phyloP scores from a whole-genome alignment of 805 yeast genomes.

The Dipodascopsis tothii region DNA sequence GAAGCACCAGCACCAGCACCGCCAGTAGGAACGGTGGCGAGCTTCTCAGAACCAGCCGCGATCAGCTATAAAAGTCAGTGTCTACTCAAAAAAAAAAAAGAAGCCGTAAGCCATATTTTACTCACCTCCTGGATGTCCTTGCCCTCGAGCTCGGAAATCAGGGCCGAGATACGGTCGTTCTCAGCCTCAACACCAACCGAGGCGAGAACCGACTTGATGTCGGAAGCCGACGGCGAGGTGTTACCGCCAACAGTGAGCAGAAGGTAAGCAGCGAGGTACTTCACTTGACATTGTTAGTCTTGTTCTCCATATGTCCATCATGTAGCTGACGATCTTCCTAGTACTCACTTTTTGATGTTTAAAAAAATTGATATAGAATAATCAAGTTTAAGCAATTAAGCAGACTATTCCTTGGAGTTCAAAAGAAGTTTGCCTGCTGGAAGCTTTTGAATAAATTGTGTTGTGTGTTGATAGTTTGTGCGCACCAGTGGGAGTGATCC shows the following conservation, averaged over 20 bases:
- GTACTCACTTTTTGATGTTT: conserved; percentile 6
- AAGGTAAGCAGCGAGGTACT: conserved; percentile 99
- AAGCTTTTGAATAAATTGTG: too few species aligned
- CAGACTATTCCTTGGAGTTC: conserved; percentile 71
- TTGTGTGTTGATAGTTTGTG: conserved; percentile 10
- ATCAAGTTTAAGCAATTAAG: conserved; percentile 68
- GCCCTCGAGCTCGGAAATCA: conserved; percentile 85
- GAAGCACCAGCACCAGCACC: conserved; percentile 88
- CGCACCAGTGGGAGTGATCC: too few species aligned
- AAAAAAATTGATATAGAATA: conserved; percentile 41
- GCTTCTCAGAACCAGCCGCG: conserved; percentile 91
- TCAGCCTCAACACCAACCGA: conserved; percentile 96
- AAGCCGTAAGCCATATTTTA: too few species aligned
- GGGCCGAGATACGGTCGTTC: conserved; percentile 71
- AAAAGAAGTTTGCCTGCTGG: conserved; percentile 13
- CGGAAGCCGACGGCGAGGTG: conserved; percentile 87
- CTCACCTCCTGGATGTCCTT: conserved; percentile 65
- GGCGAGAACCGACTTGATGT: conserved; percentile 79
- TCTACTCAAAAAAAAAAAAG: background rate
- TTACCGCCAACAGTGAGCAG: conserved; percentile 96
- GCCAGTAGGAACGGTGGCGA: conserved; percentile 96
- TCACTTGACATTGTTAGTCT: conserved; percentile 42
- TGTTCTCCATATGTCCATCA: too few species aligned
- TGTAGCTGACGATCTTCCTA: background rate
- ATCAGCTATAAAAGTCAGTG: conserved; percentile 42